These are phyloP conservation scores for Starmerella sirachaensis DNA, from an alignment of 805 yeast species.

Conservation along the genomic window DNA sequence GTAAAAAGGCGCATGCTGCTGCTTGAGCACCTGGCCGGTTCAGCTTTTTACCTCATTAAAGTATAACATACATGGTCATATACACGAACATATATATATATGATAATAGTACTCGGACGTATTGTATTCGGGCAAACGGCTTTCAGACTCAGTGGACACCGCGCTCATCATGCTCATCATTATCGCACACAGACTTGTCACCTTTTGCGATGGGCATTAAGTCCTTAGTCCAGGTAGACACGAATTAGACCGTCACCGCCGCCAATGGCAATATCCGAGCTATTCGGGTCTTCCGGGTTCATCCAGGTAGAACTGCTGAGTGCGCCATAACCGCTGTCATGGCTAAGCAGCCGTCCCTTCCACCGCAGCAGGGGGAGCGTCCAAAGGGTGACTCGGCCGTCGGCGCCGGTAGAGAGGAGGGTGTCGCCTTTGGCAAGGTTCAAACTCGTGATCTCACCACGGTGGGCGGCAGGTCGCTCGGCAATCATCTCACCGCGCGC, in stretches of 20 bases:
- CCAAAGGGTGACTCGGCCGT: slow-evolving; percentile 25
- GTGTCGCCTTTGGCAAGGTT: background rate
- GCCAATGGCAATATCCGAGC: slow-evolving; percentile 13
- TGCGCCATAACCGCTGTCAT: slow-evolving; percentile 22
- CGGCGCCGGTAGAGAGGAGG: slow-evolving; percentile 21
- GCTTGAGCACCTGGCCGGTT: too few species aligned
- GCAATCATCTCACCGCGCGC: slow-evolving; percentile 18
- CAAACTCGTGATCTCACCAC: slow-evolving; percentile 17
- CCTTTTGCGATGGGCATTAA: background rate
- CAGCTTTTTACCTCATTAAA: too few species aligned
- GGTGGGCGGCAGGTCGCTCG: slow-evolving; percentile 22
- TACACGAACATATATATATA: too few species aligned
- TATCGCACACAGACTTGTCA: background rate
- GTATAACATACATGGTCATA: too few species aligned
- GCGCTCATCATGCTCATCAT: background rate
- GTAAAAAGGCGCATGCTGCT: slow-evolving; percentile 20
- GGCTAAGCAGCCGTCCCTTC: slow-evolving; percentile 22
- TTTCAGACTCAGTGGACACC: too few species aligned
- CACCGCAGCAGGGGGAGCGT: slow-evolving; percentile 19
- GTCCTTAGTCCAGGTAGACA: slow-evolving; percentile 10
- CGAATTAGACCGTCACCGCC: slow-evolving; percentile 23
- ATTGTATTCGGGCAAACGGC: too few species aligned
- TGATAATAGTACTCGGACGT: too few species aligned
- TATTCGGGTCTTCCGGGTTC: too few species aligned
- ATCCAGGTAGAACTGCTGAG: slow-evolving; percentile 12